Conservation (phyloP, 2,329 filamentous ascomycete species). For the Trichoderma harzianum region DNA sequence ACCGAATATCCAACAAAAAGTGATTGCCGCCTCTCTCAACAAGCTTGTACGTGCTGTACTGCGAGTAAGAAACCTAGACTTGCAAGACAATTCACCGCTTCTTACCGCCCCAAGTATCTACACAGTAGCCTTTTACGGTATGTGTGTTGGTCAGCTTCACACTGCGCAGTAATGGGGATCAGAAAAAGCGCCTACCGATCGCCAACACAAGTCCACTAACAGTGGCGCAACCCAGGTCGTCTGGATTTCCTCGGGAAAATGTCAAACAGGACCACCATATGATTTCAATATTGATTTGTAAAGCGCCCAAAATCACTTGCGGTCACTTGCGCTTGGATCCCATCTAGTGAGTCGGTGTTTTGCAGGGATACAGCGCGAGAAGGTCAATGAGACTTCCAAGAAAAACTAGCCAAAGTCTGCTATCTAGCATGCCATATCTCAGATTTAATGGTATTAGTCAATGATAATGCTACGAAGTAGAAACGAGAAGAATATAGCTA, state of each 20-base stretch:
- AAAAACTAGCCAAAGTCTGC: neutral
- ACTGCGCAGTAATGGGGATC: neutral
- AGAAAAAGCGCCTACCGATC: slow-evolving; percentile 10
- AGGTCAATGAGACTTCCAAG: neutral
- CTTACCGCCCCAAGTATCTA: neutral
- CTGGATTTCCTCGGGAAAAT: neutral
- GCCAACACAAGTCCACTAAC: slow-evolving; percentile 17
- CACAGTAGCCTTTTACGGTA: neutral
- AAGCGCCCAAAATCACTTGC: neutral
- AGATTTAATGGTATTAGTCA: neutral
- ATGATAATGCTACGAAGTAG: neutral
- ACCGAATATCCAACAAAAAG: neutral
- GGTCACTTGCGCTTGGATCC: neutral
- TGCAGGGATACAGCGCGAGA: neutral
- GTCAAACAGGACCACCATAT: neutral
- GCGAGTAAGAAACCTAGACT: neutral
- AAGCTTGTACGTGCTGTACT: neutral
- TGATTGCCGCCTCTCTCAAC: neutral
- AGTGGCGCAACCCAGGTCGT: neutral
- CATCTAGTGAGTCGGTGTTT: neutral
- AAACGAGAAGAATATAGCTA: neutral
- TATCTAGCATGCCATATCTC: neutral
- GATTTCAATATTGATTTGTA: neutral
- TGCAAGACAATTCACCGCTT: neutral
- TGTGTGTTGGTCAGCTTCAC: neutral